Percentiles rank a stretch among this genome's conserved stretches.
These are phyloP conservation scores for Piper longum DNA, from an alignment of 164 flowering plant genomes.

Conservation along the genomic window DNA sequence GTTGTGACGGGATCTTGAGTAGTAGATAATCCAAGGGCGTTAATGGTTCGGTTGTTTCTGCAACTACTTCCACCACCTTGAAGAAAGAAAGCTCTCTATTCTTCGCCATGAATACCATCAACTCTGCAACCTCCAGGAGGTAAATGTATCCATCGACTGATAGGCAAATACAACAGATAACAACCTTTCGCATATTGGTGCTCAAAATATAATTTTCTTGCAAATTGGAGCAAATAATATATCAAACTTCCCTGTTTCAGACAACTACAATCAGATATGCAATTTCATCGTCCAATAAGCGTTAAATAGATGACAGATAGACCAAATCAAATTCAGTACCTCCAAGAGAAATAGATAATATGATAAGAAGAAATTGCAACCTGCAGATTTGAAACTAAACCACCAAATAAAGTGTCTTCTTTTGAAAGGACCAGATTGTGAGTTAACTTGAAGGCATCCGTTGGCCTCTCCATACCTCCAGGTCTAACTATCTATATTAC, in stretches of 20 bases:
- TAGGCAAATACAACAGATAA: too few relatives aligned
- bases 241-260: too few relatives aligned
- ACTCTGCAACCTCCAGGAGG: constrained; percentile 68
- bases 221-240: too few relatives aligned
- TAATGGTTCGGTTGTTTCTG: constrained; percentile 86
- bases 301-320: neutral
- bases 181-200: constrained; percentile 16
- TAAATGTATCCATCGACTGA: constrained; percentile 5
- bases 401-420: constrained; percentile 88
- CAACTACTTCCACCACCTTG: constrained; percentile 91
- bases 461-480: constrained; percentile 99
- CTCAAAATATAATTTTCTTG: too few relatives aligned
- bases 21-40: constrained; percentile 74
- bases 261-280: too few relatives aligned
- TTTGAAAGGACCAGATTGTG: constrained; percentile 64
- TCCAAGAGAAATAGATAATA: too few relatives aligned
- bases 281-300: too few relatives aligned
- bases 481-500: constrained; percentile 87
- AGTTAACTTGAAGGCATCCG: constrained; percentile 89
- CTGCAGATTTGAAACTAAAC: constrained; percentile 96
- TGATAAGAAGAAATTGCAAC: constrained; percentile 15
- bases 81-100: constrained; percentile 62
- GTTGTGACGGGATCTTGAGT: constrained; percentile 55
- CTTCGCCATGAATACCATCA: constrained; percentile 78
- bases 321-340: too few relatives aligned